A percentile compares a stretch with the other conserved stretches of the same genome.
phyloP scores from a whole-genome alignment of 495 filamentous ascomycete genomes.

The Daldinia bambusicola region DNA sequence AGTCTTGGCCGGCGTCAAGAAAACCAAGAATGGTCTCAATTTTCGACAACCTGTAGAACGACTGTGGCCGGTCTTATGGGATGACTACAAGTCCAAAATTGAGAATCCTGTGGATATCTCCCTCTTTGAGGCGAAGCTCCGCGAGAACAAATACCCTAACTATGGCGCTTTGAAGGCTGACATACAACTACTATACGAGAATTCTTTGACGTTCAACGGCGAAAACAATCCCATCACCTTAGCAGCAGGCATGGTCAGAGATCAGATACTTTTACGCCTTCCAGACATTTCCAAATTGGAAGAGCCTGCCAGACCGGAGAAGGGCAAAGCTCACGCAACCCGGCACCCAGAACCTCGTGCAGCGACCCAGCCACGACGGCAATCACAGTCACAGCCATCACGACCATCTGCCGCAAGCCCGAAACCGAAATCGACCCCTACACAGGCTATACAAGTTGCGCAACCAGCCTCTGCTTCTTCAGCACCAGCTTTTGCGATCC shows the following conservation, averaged over 20 bases:
- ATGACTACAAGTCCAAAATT: conserved; percentile 77
- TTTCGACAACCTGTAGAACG: conserved; percentile 78
- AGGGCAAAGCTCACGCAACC: conserved; percentile 63
- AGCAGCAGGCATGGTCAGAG: conserved; percentile 68
- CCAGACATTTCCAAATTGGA: conserved; percentile 54
- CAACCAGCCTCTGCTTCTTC: conserved; percentile 48
- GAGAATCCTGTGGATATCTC: conserved; percentile 82
- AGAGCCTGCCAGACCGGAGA: conserved; percentile 64
- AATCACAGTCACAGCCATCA: conserved; percentile 45
- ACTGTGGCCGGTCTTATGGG: conserved; percentile 61
- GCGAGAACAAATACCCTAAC: conserved; percentile 65
- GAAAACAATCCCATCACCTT: conserved; percentile 73
- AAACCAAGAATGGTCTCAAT: conserved; percentile 75
- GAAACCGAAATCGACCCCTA: conserved; percentile 40
- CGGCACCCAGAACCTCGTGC: conserved; percentile 57
- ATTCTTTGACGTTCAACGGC: conserved; percentile 85
- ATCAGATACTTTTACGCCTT: conserved; percentile 70
- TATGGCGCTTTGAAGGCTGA: conserved; percentile 81
- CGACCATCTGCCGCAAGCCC: conserved; percentile 55
- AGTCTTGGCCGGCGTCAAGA: conserved; percentile 77
- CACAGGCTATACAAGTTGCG: conserved; percentile 39
- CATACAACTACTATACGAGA: conserved; percentile 77
- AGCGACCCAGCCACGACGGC: conserved; percentile 59
- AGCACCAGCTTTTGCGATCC: conserved; percentile 79
- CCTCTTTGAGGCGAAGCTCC: conserved; percentile 82